A percentile compares a stretch with the other conserved stretches of the same genome.
Evolutionary conservation across 2,329 filamentous ascomycete genomes (phyloP).

Genomic region (Aureobasidium melanogenum): DNA sequence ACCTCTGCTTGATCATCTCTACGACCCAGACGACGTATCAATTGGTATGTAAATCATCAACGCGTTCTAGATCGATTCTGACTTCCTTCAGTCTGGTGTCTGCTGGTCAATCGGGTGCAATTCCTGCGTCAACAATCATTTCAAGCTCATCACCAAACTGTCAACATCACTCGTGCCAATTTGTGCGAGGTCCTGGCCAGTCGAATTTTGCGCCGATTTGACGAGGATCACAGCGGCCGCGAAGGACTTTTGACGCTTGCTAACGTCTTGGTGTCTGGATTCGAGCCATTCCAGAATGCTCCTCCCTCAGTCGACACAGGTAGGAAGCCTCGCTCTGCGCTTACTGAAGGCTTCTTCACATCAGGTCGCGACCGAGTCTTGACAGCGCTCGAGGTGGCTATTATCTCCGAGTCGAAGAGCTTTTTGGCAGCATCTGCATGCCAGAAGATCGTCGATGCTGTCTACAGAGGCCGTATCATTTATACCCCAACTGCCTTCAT

Average conservation of each 20-base stretch:
- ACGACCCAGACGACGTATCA: conserved; percentile 69
- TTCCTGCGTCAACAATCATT: conserved; percentile 71
- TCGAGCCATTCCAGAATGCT: conserved; percentile 78
- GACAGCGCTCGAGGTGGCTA: conserved; percentile 74
- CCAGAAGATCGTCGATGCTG: conserved; percentile 72
- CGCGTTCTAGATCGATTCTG: neutral
- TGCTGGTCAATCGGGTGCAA: conserved; percentile 72
- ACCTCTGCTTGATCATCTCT: conserved; percentile 75
- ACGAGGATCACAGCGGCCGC: conserved; percentile 65
- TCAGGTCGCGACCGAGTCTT: conserved; percentile 51
- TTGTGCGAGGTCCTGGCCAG: conserved; percentile 74
- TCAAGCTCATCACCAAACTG: conserved; percentile 69
- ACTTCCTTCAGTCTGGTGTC: conserved; percentile 57
- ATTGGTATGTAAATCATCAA: conserved; percentile 44
- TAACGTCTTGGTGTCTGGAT: conserved; percentile 73
- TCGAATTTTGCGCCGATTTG: conserved; percentile 67
- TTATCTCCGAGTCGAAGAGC: conserved; percentile 70
- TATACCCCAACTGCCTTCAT: conserved; percentile 77
- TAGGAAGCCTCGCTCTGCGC: conserved; percentile 41
- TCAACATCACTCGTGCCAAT: conserved; percentile 67
- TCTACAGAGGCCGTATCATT: conserved; percentile 70
- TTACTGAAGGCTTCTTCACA: conserved; percentile 31
- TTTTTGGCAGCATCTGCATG: conserved; percentile 71
- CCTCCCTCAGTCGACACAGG: conserved; percentile 57
- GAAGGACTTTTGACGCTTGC: conserved; percentile 64